Conservation (phyloP, 2,329 filamentous ascomycete genomes). For the Colletotrichum navitas region DNA sequence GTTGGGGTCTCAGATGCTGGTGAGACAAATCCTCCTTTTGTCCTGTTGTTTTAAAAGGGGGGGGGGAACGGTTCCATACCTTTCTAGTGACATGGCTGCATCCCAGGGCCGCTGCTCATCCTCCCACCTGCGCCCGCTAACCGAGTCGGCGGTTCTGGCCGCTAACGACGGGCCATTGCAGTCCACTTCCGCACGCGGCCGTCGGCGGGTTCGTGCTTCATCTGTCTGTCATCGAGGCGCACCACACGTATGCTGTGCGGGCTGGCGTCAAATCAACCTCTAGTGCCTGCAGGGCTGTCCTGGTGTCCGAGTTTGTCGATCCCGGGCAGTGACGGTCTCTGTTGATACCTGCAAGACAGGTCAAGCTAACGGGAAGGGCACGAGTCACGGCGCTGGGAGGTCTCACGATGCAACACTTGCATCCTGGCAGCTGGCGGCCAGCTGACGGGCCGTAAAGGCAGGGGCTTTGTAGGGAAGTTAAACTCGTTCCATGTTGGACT, state of each 20-base stretch:
- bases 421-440: too few species aligned
- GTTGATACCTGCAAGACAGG: not conserved
- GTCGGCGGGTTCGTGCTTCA: not conserved
- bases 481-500: constrained; percentile 10
- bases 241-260: not conserved
- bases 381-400: not conserved
- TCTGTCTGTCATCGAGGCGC: not conserved
- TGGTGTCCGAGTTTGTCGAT: not conserved
- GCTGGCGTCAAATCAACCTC: constrained; percentile 25
- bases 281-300: constrained; percentile 19
- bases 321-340: not conserved
- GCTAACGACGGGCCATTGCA: constrained; percentile 26
- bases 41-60: too few species aligned
- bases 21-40: not conserved
- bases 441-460: too few species aligned
- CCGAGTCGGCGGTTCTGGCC: constrained; percentile 27
- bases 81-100: constrained; percentile 1
- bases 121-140: constrained; percentile 16
- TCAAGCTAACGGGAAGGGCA: not conserved
- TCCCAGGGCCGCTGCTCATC: constrained; percentile 2
- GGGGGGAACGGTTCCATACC: too few species aligned
- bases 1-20: constrained; percentile 8
- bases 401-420: too few species aligned
- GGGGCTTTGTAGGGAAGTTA: not conserved
- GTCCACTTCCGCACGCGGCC: not conserved